A percentile compares a stretch with the other conserved stretches of the same genome.
phyloP scores from a whole-genome alignment of 169 alveolate genomes.

The Plasmodium gaboni region DNA sequence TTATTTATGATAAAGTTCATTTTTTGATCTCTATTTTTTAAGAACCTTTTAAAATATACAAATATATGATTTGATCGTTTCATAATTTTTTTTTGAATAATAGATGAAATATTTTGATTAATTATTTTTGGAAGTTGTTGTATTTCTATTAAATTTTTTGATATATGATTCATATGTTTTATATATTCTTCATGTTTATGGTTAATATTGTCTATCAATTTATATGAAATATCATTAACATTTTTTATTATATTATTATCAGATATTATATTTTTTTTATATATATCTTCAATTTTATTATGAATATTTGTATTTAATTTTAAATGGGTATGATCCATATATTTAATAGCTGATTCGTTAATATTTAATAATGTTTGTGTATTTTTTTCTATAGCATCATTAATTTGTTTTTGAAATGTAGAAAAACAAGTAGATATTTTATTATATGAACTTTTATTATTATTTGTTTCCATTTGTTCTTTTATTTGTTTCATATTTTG shows the following conservation, averaged over 20 bases:
- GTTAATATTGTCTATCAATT: not conserved
- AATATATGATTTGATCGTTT: not conserved
- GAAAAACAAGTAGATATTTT: not conserved
- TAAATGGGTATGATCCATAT: not conserved
- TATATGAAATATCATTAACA: not conserved
- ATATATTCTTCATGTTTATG: not conserved
- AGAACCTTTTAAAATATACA: not conserved
- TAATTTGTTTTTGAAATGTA: conserved; percentile 13
- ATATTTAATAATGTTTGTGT: conserved; percentile 6
- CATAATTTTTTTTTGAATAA: not conserved
- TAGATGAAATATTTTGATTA: conserved; percentile 7
- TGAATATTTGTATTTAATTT: not conserved
- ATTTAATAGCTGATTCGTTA: conserved; percentile 10
- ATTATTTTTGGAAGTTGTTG: not conserved
- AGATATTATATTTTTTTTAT: not conserved
- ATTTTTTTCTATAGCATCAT: conserved; percentile 8
- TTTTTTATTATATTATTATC: not conserved
- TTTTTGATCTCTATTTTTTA: conserved; percentile 15
- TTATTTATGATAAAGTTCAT: not conserved
- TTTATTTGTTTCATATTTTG: no score
- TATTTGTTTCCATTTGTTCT: not conserved
- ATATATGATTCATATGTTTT: conserved; percentile 3
- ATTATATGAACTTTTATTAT: not conserved
- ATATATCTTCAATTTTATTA: conserved; percentile 2
- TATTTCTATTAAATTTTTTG: conserved; percentile 3